A percentile compares a stretch with the other conserved stretches of the same genome.
These are phyloP conservation scores for Psidium friedrichsthalianum DNA, from an alignment of 345 rosid species.

Conservation along the genomic window DNA sequence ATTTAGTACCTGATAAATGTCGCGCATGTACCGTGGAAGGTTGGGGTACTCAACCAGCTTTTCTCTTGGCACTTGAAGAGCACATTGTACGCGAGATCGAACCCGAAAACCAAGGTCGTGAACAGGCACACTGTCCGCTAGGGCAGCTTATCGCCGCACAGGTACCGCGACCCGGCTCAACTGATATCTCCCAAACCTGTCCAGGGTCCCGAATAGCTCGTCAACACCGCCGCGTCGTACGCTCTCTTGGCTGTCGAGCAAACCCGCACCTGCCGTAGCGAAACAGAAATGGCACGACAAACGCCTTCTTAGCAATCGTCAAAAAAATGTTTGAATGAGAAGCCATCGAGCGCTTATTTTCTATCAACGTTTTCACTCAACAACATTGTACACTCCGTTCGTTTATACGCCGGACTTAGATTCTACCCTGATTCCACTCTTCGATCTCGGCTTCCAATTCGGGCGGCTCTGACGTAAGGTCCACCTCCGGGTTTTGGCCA, in stretches of 20 bases:
- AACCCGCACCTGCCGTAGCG: constrained; percentile 54
- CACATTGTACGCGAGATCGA: constrained; percentile 66
- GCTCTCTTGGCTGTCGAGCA: constrained; percentile 87
- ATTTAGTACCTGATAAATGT: constrained; percentile 59
- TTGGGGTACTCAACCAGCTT: constrained; percentile 61
- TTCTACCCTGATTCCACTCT: constrained; percentile 58
- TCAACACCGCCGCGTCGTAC: constrained; percentile 56
- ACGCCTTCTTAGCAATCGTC: neutral
- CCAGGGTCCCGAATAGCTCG: constrained; percentile 48
- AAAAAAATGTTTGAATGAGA: neutral
- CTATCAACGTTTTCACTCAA: neutral
- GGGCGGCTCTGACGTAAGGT: constrained; percentile 49
- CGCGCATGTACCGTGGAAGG: constrained; percentile 61
- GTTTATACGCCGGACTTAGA: constrained; percentile 71
- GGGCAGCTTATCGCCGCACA: constrained; percentile 63
- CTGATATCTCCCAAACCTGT: constrained; percentile 48
- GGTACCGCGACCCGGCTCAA: constrained; percentile 39
- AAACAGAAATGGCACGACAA: neutral
- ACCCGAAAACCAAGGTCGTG: constrained; percentile 75
- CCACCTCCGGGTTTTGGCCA: constrained; percentile 42
- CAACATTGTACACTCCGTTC: constrained; percentile 87
- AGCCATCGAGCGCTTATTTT: neutral
- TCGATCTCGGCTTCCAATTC: constrained; percentile 39
- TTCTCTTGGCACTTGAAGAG: constrained; percentile 80
- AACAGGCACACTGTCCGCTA: constrained; percentile 71